Percentiles rank a stretch among this genome's conserved stretches.
phyloP scores from a whole-genome alignment of 768 basidiomycete species.

The Podaxis sp. region DNA sequence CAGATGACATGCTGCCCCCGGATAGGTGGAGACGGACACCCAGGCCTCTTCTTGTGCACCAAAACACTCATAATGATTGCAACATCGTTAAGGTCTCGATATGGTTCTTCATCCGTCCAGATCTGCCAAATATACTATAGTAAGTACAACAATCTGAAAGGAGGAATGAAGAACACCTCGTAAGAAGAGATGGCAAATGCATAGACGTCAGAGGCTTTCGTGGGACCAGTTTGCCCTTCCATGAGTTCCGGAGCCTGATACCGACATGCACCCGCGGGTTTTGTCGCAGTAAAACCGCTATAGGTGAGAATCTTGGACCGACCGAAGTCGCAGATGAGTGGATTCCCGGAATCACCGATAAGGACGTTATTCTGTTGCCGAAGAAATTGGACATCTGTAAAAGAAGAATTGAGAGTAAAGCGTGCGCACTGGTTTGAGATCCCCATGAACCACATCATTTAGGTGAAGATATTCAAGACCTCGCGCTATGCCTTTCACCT shows the following conservation, averaged over 20 bases:
- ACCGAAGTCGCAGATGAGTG: conserved; percentile 18
- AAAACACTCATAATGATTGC: too few species aligned
- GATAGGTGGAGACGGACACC: too few species aligned
- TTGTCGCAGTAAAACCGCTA: conserved; percentile 18
- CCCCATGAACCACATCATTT: conserved; percentile 13
- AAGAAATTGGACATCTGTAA: not conserved
- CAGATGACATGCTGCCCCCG: too few species aligned
- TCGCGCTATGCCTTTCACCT: conserved; percentile 17
- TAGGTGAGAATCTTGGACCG: conserved; percentile 16
- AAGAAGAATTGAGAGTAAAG: not conserved
- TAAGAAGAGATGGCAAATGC: conserved; percentile 16
- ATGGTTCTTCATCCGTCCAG: not conserved
- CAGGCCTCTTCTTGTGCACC: too few species aligned
- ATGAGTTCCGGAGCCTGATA: conserved; percentile 22
- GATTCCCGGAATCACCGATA: not conserved
- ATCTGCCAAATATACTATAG: not conserved
- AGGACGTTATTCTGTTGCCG: conserved; percentile 9
- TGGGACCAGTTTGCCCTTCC: not conserved
- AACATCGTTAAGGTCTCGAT: not conserved
- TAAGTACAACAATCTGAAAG: not conserved
- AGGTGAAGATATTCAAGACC: conserved; percentile 21
- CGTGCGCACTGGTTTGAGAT: conserved; percentile 9
- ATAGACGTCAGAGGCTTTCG: conserved; percentile 20
- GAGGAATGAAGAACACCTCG: not conserved
- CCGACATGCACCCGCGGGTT: conserved; percentile 11